These are phyloP conservation scores for Solanum virginianum DNA, from an alignment of 257 asterid genomes.

Conservation along the genomic window DNA sequence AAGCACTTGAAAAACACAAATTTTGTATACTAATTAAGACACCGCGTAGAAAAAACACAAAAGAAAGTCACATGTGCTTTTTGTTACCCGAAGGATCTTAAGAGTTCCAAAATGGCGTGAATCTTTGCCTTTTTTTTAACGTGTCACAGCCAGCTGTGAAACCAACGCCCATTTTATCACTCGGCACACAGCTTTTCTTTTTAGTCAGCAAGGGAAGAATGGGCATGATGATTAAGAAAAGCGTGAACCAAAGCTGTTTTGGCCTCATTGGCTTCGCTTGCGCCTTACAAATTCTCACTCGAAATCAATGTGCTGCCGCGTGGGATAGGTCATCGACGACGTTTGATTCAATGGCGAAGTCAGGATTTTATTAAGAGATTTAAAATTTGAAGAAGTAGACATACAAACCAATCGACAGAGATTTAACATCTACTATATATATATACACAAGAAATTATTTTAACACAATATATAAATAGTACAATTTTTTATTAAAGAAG, in stretches of 20 bases:
- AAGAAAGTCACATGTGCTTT: neutral
- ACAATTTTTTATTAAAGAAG: too few relatives aligned
- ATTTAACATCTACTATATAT: too few relatives aligned
- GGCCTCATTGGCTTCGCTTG: neutral
- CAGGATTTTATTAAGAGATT: too few relatives aligned
- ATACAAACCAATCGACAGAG: too few relatives aligned
- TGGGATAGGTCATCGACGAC: neutral
- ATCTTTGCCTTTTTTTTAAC: neutral
- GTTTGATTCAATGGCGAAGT: neutral
- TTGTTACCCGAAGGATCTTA: neutral
- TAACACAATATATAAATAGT: too few relatives aligned
- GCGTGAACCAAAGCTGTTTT: neutral
- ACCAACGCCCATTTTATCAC: neutral
- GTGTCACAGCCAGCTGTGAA: neutral
- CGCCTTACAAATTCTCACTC: neutral
- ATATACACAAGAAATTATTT: too few relatives aligned
- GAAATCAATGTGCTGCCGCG: neutral
- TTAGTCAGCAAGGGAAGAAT: neutral
- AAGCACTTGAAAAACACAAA: too few relatives aligned
- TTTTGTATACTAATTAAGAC: neutral
- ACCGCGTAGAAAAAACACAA: neutral
- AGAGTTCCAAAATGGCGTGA: neutral
- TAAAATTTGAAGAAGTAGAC: too few relatives aligned
- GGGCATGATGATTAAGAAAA: neutral
- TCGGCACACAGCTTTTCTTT: neutral